Evolutionary conservation across 306 rosid species (phyloP).

Genomic region (Fagus crenata): DNA sequence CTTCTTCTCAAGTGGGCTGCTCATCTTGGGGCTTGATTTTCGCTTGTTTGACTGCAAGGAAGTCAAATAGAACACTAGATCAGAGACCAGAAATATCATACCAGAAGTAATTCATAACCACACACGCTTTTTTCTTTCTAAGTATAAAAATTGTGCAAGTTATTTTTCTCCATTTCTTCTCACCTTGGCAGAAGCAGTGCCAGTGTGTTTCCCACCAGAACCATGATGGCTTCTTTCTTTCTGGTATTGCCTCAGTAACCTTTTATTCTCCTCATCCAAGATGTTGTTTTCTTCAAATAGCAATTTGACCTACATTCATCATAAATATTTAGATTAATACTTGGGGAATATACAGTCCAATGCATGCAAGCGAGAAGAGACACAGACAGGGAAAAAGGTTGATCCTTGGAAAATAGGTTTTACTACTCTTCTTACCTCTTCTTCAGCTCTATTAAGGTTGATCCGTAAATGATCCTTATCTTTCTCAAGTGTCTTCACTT

Average conservation of each 20-base stretch:
- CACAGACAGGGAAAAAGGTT: constrained; percentile 10
- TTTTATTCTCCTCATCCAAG: constrained; percentile 64
- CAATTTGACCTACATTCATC: constrained; percentile 59
- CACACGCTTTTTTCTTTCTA: neutral
- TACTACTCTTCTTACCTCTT: constrained; percentile 61
- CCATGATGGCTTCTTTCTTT: constrained; percentile 51
- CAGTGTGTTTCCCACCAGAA: constrained; percentile 60
- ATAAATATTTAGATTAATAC: constrained; percentile 22
- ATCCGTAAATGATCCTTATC: constrained; percentile 73
- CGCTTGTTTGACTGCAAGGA: constrained; percentile 80
- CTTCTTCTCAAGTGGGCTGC: constrained; percentile 62
- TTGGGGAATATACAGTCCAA: constrained; percentile 20
- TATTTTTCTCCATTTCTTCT: constrained; percentile 17
- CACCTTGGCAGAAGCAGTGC: constrained; percentile 74
- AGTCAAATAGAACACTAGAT: constrained; percentile 7
- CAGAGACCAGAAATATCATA: constrained; percentile 2
- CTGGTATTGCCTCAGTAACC: constrained; percentile 41
- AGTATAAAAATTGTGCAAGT: neutral
- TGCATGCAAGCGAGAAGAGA: neutral
- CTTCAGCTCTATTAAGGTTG: constrained; percentile 88
- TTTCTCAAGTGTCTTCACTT: constrained; percentile 61
- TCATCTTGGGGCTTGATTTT: constrained; percentile 56
- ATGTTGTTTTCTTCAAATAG: constrained; percentile 65
- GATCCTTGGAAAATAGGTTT: neutral
- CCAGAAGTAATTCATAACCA: constrained; percentile 7